These are phyloP conservation scores for Acanthamoeba triangularis DNA, from an alignment of 208 protist genomes.

Conservation along the genomic window DNA sequence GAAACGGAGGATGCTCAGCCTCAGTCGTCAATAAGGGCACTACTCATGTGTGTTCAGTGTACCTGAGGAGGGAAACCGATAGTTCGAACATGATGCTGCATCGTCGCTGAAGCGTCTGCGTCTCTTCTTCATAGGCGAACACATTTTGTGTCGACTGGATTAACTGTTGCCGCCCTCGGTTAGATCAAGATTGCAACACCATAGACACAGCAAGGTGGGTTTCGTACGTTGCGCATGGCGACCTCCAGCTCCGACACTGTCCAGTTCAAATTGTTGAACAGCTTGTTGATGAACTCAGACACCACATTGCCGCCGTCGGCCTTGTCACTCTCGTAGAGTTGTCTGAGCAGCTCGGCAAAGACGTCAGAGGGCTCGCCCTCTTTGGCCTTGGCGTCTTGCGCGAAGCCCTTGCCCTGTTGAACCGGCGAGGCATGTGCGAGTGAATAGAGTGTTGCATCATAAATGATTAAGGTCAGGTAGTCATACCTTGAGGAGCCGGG, in stretches of 20 bases:
- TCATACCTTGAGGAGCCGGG: conserved; percentile 52
- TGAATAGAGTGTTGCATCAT: background rate
- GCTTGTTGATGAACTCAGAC: conserved; percentile 77
- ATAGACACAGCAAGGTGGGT: background rate
- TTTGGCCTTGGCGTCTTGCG: background rate
- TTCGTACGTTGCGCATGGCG: conserved; percentile 62
- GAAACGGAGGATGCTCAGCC: background rate
- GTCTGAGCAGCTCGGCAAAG: background rate
- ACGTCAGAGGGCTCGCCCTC: background rate
- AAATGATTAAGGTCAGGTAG: background rate
- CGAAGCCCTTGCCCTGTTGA: conserved; percentile 67
- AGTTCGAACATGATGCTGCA: conserved; percentile 76
- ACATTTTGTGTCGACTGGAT: conserved; percentile 26
- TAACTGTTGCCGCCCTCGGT: background rate
- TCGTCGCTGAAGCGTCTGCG: conserved; percentile 52
- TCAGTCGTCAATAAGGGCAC: no score
- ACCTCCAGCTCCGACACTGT: conserved; percentile 80
- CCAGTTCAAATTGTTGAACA: conserved; percentile 84
- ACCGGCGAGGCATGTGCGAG: background rate
- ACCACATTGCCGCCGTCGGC: background rate
- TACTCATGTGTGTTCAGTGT: background rate
- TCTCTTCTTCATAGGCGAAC: conserved; percentile 48
- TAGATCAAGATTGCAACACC: background rate
- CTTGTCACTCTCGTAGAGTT: conserved; percentile 42
- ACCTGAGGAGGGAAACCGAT: conserved; percentile 53